Conservation (phyloP, 148 eudicot genomes). For the Amaranthus cruentus region DNA sequence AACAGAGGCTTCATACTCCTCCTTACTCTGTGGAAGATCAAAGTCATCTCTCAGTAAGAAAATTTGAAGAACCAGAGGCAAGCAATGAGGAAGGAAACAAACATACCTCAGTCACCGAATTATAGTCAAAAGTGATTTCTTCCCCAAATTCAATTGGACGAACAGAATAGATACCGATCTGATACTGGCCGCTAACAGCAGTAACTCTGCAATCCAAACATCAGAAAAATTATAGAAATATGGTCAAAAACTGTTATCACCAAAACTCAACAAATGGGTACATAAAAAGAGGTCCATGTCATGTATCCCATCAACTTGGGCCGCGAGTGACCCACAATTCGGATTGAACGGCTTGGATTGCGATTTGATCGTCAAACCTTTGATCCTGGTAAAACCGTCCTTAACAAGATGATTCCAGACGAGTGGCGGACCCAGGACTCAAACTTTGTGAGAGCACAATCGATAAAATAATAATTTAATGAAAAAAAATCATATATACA, state of each 20-base stretch:
- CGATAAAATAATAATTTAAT: too few species aligned
- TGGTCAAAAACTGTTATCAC: conserved; percentile 1
- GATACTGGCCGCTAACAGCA: conserved; percentile 95
- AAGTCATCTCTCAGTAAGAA: conserved; percentile 10
- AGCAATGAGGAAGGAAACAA: neutral
- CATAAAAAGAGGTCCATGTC: neutral
- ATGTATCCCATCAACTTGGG: too few species aligned
- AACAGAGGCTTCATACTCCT: conserved; percentile 95
- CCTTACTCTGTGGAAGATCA: conserved; percentile 68
- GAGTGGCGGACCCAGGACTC: too few species aligned
- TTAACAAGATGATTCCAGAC: too few species aligned
- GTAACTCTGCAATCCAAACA: conserved; percentile 61
- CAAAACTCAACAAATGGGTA: neutral
- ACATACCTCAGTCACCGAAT: conserved; percentile 92
- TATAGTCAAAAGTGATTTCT: conserved; percentile 92
- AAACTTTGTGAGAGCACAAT: too few species aligned
- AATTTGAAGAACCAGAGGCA: neutral
- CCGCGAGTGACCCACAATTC: too few species aligned
- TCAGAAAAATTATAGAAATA: conserved; percentile 17
- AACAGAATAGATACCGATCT: conserved; percentile 86
- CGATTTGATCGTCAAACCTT: too few species aligned
- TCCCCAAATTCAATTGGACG: conserved; percentile 88
- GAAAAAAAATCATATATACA: too few species aligned
- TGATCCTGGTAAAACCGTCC: too few species aligned
- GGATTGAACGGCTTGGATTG: too few species aligned